Conservation (phyloP, 208 protist genomes). For the Tritrichomonas musculus region DNA sequence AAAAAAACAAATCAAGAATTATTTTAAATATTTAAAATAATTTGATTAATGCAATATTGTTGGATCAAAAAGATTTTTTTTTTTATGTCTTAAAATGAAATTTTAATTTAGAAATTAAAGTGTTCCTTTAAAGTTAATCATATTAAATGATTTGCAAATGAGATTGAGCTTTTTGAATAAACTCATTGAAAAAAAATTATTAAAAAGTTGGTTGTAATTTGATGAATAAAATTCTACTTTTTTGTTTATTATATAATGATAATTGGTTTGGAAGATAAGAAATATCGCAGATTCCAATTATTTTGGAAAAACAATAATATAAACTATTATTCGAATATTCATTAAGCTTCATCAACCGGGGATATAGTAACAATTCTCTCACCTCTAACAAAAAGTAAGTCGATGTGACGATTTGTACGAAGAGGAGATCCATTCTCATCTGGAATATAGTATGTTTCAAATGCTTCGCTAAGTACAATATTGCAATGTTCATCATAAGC, state of each 20-base stretch:
- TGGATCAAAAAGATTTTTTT: not conserved
- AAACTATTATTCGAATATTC: too few species aligned
- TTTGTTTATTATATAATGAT: not conserved
- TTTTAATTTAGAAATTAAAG: not conserved
- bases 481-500: constrained; percentile 32
- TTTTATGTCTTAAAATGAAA: not conserved
- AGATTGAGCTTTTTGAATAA: not conserved
- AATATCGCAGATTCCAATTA: not conserved
- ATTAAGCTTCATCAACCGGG: not conserved
- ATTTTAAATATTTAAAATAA: not conserved
- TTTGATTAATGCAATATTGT: not conserved
- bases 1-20: not conserved
- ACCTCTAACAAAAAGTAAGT: not conserved
- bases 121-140: too few species aligned
- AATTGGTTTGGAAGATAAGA: not conserved
- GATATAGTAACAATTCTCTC: constrained; percentile 9
- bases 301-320: too few species aligned
- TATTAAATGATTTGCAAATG: too few species aligned
- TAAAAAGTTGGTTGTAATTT: not conserved
- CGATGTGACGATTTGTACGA: not conserved
- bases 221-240: not conserved
- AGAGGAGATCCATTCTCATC: not conserved
- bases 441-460: not conserved
- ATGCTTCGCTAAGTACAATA: constrained; percentile 1
- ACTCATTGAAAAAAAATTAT: not conserved